phyloP scores from a whole-genome alignment of 2,329 filamentous ascomycete genomes.

The Fusarium agapanthi region DNA sequence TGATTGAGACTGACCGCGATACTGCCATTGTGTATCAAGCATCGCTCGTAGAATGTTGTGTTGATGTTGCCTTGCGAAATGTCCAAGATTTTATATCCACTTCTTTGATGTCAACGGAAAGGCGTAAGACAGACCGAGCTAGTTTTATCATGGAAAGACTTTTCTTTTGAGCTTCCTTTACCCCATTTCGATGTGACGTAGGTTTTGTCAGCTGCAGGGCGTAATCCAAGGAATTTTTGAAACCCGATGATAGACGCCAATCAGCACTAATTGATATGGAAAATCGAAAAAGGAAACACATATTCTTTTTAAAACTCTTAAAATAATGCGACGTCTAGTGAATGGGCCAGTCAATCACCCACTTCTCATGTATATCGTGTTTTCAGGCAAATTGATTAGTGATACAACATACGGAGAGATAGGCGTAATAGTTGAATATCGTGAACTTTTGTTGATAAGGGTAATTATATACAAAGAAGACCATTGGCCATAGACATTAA shows the following conservation, averaged over 20 bases:
- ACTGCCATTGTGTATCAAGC: constrained; percentile 6
- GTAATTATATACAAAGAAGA: constrained; percentile 10
- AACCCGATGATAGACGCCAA: not conserved
- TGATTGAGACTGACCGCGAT: constrained; percentile 5
- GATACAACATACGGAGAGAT: not conserved
- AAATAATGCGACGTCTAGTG: not conserved
- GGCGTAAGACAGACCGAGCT: not conserved
- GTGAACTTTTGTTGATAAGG: not conserved
- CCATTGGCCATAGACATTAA: not conserved
- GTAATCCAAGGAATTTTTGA: not conserved
- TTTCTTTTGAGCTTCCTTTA: not conserved
- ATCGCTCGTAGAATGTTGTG: not conserved
- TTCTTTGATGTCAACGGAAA: not conserved
- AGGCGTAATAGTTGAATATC: not conserved
- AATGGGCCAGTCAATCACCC: too few relatives aligned
- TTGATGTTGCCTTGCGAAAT: not conserved
- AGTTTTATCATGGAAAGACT: not conserved
- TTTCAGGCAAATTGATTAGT: too few relatives aligned
- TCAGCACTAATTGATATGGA: not conserved
- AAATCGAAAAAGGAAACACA: not conserved
- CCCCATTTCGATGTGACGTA: constrained; percentile 1
- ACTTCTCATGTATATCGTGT: not conserved
- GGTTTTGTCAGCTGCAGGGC: not conserved
- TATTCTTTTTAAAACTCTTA: not conserved
- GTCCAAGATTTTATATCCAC: not conserved